Base-by-base conservation (phyloP, 805 yeast species). In the Lachancea sp. region DNA sequence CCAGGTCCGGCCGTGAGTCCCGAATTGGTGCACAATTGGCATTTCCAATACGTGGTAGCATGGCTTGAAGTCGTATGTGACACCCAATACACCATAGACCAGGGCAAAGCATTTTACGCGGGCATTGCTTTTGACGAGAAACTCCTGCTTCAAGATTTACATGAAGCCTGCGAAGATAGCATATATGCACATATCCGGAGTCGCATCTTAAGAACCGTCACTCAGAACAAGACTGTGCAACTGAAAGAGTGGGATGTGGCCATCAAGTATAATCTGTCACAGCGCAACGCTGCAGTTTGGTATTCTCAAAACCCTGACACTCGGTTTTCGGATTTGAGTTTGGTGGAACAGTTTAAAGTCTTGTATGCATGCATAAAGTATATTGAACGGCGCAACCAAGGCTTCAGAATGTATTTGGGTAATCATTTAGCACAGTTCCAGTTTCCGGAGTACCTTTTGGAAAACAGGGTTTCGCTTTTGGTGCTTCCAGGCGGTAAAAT, bases 61-160 rank as follows among this genome's bases (percentile, higher is more conserved):
- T 65, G 67, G 63, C 51, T 64, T n/a, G 58, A 60, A 41, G 57
- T 56, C 42, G 65, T 62, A 5, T 57, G 63, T 38, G 59, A 58
- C 22, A 61, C 67, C 5, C 60, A 54, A 58, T 22, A 45, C n/a
- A 46, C 41, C 1, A 40, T 38, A 25, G 49, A 46, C 2, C 49
- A 45, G 33, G 54, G 49, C 37, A 59, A 56, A 37, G 54, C 62
- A 4, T 36, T 62, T 49, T 63, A 63, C 65, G 55, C 48, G 32
- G 50, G 49, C 17, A 50, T 63, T 8, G 52, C 55, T 36, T 63
- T 63, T 45, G 67, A 63, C 48, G 67, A 63, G 48, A 40, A 52
- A 17, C 8, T 58, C 17, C 47, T 63, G 41, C 45, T 58, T 35
- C 47, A 53, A 20, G 65, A 62, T 40, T 34, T 45, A 36, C 41